Evolutionary conservation across 2,329 filamentous ascomycete genomes (phyloP).

Genomic region (Emergomyces pasteurianus): DNA sequence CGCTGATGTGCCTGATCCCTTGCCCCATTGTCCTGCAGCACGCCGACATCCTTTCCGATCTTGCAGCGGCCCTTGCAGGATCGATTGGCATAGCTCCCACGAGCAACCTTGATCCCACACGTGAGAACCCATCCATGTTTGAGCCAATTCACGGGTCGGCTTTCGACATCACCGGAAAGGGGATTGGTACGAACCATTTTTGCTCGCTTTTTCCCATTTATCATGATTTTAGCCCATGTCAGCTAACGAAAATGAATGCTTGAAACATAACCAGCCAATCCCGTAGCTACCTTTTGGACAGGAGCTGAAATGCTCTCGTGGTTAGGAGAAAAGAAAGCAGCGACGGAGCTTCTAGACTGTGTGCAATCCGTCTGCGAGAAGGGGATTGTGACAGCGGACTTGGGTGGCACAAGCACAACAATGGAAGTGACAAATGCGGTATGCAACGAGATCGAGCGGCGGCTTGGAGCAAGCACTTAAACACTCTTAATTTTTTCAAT

Average conservation of each 20-base stretch:
- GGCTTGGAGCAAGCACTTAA: neutral
- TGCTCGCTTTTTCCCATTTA: neutral
- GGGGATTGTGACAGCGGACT: slow-evolving; percentile 46
- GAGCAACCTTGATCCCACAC: slow-evolving; percentile 53
- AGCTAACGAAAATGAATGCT: neutral
- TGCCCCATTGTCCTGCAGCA: slow-evolving; percentile 20
- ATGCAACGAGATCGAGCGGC: slow-evolving; percentile 39
- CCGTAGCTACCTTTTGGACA: slow-evolving; percentile 57
- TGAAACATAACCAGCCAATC: slow-evolving; percentile 38
- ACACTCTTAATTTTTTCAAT: neutral
- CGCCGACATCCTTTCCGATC: slow-evolving; percentile 58
- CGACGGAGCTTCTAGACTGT: slow-evolving; percentile 45
- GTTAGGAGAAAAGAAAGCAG: slow-evolving; percentile 48
- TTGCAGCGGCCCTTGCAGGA: slow-evolving; percentile 57
- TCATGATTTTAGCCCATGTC: neutral
- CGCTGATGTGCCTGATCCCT: neutral
- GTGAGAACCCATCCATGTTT: slow-evolving; percentile 49
- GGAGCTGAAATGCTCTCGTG: slow-evolving; percentile 56
- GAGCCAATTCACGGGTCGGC: slow-evolving; percentile 54
- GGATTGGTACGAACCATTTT: slow-evolving; percentile 25
- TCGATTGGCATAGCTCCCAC: slow-evolving; percentile 63
- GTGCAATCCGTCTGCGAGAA: slow-evolving; percentile 49
- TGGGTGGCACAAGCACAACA: slow-evolving; percentile 47
- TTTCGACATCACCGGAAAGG: slow-evolving; percentile 53
- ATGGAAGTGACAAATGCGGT: slow-evolving; percentile 48